Evolutionary conservation across 2,329 filamentous ascomycete genomes (phyloP).

Genomic region (Elsinoe fawcettii): DNA sequence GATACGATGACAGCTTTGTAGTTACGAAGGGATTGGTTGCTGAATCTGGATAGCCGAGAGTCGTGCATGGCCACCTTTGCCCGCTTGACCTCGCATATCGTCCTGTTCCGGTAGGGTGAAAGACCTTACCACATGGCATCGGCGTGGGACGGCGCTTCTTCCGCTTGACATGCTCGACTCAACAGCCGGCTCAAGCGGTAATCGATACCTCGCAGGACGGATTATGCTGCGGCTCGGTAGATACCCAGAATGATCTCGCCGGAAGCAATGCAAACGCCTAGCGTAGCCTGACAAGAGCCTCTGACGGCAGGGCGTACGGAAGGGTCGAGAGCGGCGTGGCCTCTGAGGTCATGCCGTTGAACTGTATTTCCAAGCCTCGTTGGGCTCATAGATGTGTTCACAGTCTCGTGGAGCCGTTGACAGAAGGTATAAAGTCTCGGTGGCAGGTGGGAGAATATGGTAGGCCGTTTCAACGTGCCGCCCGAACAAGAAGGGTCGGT

Average conservation of each 20-base stretch:
- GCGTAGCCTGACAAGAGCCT: not conserved
- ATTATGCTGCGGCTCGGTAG: not conserved
- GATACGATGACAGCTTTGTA: not conserved
- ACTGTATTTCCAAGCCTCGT: not conserved
- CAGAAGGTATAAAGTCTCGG: not conserved
- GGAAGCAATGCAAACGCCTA: not conserved
- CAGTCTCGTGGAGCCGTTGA: constrained; percentile 1
- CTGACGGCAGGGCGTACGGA: not conserved
- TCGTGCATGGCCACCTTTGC: not conserved
- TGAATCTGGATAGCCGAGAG: not conserved
- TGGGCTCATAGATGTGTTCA: not conserved
- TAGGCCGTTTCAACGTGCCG: not conserved
- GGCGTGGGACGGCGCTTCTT: not conserved
- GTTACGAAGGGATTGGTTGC: not conserved
- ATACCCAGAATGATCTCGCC: not conserved
- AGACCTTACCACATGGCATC: too few relatives aligned
- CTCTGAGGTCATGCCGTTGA: constrained; percentile 12
- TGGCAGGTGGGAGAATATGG: not conserved
- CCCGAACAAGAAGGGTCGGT: constrained; percentile 1
- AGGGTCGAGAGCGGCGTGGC: not conserved
- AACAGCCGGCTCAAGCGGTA: not conserved
- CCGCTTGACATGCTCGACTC: not conserved
- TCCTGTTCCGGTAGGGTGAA: not conserved
- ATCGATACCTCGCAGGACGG: not conserved
- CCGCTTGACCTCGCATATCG: not conserved